Evolutionary conservation across 495 filamentous ascomycete genomes (phyloP), one percentile per base, ranked within the genome.

Genomic region (Peziza echinospora): DNA sequence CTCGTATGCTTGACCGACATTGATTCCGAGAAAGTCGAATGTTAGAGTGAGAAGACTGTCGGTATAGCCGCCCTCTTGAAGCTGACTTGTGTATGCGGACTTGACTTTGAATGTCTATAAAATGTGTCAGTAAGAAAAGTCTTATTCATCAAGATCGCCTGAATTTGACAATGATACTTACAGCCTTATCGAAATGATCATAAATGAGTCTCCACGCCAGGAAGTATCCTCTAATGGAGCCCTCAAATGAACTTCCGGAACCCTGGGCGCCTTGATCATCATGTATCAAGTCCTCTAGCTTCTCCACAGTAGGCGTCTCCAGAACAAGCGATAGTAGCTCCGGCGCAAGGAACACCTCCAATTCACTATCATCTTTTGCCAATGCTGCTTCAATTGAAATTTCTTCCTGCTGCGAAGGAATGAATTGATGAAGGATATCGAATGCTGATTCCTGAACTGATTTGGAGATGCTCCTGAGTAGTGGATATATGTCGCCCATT

Each of bases 121-220:
- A 7, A 39, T 13, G 8, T 3, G 11, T 26, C 47, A 45, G 25
- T 43, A 9, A 30, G 23, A 1, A 16, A 22, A 8, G 23, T 45
- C 19, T 25, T 24, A n/a, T n/a, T n/a, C n/a, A n/a, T 26, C 16
- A 22, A 45, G 5, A 7, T 43, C 21, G 26, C 16, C 2, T 26
- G 10, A 26, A 47, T 40, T 42, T 19, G 23, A 23, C 7, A 8
- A 45, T 24, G 11, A 22, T 45, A 58, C 71, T 53, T 70, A 75
- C 73, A 5, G 85, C 75, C 39, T 78, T 75, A 43, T 70, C 65
- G 58, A 89, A 89, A 49, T 85, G 80, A 53, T 89, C 84, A 56
- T 92, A 94, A 2, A 93, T 72, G 11, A 96, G 64, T 47, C 83
- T 73, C 89, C 89, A 96, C 34, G 84, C 80, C 23, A 93, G 64